These are phyloP conservation scores for Blastobotrys chiropterorum DNA, from an alignment of 805 yeast genomes.

Conservation along the genomic window DNA sequence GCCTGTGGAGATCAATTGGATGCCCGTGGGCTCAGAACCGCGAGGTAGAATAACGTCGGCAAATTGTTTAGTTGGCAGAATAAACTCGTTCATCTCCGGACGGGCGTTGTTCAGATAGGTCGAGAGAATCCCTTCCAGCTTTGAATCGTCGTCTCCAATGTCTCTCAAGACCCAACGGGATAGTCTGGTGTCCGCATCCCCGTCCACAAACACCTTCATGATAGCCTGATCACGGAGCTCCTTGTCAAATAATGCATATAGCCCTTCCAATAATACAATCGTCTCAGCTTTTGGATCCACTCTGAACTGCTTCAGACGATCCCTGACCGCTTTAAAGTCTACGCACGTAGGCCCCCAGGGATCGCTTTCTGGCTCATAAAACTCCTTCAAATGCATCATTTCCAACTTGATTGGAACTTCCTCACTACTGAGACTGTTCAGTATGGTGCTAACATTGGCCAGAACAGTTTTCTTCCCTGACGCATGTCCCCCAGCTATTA, in stretches of 20 bases:
- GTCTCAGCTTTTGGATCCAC: neutral
- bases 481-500: conserved; percentile 60
- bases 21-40: conserved; percentile 57
- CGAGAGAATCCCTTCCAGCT: conserved; percentile 31
- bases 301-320: neutral
- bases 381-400: conserved; percentile 42
- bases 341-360: conserved; percentile 22
- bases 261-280: conserved; percentile 59
- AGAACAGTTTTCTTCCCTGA: conserved; percentile 43
- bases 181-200: conserved; percentile 79
- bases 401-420: conserved; percentile 21
- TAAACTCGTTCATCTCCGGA: conserved; percentile 60
- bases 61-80: conserved; percentile 55
- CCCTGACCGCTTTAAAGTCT: conserved; percentile 26
- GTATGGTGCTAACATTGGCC: conserved; percentile 32
- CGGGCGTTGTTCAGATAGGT: conserved; percentile 52
- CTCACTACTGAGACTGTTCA: conserved; percentile 23
- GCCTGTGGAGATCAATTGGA: conserved; percentile 59
- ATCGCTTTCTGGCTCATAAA: conserved; percentile 21
- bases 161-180: conserved; percentile 56
- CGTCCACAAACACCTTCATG: conserved; percentile 68
- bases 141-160: conserved; percentile 19
- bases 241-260: conserved; percentile 68
- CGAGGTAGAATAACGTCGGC: conserved; percentile 73
- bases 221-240: conserved; percentile 50